Evolutionary conservation across 1,139 yeast genomes (phyloP), one percentile per base, ranked within the genome.

Genomic region (Geotrichum phurueaensis): DNA sequence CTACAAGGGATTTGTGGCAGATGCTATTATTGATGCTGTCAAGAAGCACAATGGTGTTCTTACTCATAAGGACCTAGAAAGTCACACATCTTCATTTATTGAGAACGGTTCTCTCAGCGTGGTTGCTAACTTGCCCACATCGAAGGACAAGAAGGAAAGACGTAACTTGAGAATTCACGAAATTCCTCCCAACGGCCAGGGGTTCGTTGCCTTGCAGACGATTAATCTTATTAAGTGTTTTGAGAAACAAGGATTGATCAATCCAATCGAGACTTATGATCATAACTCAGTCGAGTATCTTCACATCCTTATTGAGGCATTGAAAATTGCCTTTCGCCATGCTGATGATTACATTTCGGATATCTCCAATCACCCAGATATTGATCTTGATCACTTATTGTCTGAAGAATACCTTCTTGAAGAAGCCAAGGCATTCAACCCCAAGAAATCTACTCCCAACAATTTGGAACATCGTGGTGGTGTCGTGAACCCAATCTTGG

Each of bases 141-240:
- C 29, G 3, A 20, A n/a, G 20, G 45, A 23, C 15, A 27, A 53
- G 9, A 31, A 48, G 22, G 36, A 58, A 12, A 29, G 43, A 22
- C 23, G 51, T 9, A 58, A 53, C 22, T 83, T 64, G 33, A 65
- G 65, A n/a, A 68, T 77, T 49, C 86, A 89, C 87, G 94, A 87
- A 70, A 85, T 86, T 63, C 94, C 96, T 7, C 95, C 96, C 33
- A 88, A 85, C 70, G 91, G 95, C 3, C 89, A 87, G 60, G 95
- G 95, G 1, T 74, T 87, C 47, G 87, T 87, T 54, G 94, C 91
- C 0, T 75, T 87, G 54, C 73, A 86, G 52, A 84, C 92, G 0
- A 73, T 87, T 59, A 95, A 95, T 0, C 76, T 86, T 53, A 79
- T 89, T 63, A 81, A 80, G 65, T 81, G 82, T 53, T 82, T 84